Evolutionary conservation across 352 stramenopile species (phyloP), one percentile per base, ranked within the genome.

Genomic region (Pythium rhizo-oryzae): DNA sequence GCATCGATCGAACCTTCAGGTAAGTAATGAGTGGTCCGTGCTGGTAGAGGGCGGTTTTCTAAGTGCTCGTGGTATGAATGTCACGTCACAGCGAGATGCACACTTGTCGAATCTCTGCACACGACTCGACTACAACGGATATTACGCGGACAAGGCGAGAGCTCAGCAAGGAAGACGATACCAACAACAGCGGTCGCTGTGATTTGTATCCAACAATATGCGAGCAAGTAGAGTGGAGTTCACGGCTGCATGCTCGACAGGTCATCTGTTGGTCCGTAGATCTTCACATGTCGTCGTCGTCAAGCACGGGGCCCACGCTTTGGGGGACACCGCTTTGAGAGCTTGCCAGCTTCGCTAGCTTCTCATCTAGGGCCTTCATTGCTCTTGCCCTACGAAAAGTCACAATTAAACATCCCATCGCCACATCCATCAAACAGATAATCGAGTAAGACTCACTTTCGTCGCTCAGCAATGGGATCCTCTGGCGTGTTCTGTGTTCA

Each of bases 311-410:
- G 18, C 57, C 65, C 44, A 54, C 51, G 30, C 49, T 59, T n/a
- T 19, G 65, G 0, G 63, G 55, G 1, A 67, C 46, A 8, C 44
- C 53, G 37, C 56, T 21, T 24, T 83, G 69, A 2, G 68, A 52
- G 35, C 62, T 71, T 12, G 88, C 88, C 28, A 96, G 71, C 59
- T 96, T 96, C 37, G 88, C 88, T 28, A 96, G 71, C 43, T 96
- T 96, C 62, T 94, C 88, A 53, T 96, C 88, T n/a, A 96, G 73
- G 25, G 88, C 88, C 55, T 92, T 93, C 86, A 96, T 94, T 13
- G 88, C 88, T 69, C 88, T 77, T 41, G 86, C 88, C 75, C 88
- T 96, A 56, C 13, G 46, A 8, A 44, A 25, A 53, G 16, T n/a
- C 5, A 50, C 12, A 43, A 37, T 23, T 28, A 39, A 43, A 49